These are phyloP conservation scores for Candida khao-thaluensis DNA, from an alignment of 805 yeast species.

Conservation along the genomic window DNA sequence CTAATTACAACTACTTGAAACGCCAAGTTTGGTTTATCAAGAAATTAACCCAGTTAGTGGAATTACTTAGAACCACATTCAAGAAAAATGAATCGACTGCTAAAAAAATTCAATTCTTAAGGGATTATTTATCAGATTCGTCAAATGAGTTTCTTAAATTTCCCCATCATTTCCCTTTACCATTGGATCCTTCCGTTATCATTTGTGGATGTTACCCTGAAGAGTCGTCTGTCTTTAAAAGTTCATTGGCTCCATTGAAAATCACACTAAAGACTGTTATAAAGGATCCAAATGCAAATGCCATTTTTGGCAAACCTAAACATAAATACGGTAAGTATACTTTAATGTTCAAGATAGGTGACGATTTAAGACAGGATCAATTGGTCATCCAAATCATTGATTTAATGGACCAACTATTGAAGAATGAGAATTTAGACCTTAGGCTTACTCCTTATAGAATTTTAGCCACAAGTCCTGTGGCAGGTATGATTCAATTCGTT, in stretches of 20 bases:
- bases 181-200: constrained; percentile 76
- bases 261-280: constrained; percentile 65
- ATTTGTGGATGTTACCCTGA: constrained; percentile 77
- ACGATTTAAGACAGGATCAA: constrained; percentile 94
- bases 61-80: constrained; percentile 52
- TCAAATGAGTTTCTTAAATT: constrained; percentile 40
- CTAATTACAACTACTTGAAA: constrained; percentile 41
- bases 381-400: constrained; percentile 90
- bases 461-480: constrained; percentile 84
- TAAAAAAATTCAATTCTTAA: constrained; percentile 68
- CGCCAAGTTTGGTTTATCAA: constrained; percentile 71
- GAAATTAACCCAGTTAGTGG: constrained; percentile 63
- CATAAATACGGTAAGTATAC: constrained; percentile 54
- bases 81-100: constrained; percentile 71
- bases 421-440: constrained; percentile 87
- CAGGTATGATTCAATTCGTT: constrained; percentile 92
- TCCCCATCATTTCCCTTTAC: constrained; percentile 60
- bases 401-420: constrained; percentile 83
- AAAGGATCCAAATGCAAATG: constrained; percentile 21
- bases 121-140: constrained; percentile 52
- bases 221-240: constrained; percentile 84
- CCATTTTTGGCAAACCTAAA: constrained; percentile 32
- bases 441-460: constrained; percentile 86
- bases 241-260: constrained; percentile 86
- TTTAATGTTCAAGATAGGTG: constrained; percentile 93